Conservation (phyloP, 768 basidiomycete species). For the Boletus subcaerulescens region DNA sequence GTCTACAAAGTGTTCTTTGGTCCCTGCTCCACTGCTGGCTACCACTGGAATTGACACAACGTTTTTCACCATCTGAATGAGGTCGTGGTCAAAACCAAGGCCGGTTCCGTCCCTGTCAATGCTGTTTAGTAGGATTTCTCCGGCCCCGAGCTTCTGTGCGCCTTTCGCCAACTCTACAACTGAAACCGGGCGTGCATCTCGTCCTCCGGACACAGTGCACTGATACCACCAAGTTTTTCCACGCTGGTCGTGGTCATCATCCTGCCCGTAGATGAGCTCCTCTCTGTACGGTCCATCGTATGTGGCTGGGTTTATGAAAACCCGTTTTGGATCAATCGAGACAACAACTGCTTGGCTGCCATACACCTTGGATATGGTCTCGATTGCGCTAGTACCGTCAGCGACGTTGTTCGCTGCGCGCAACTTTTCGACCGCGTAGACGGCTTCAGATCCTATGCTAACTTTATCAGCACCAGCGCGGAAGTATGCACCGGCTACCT, state of each 20-base stretch:
- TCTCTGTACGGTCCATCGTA: slow-evolving; percentile 69
- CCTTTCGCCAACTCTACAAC: slow-evolving; percentile 90
- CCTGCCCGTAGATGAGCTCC: slow-evolving; percentile 53
- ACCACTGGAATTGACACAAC: slow-evolving; percentile 89
- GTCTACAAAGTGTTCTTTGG: slow-evolving; percentile 76
- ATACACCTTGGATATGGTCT: slow-evolving; percentile 86
- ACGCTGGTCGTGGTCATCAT: slow-evolving; percentile 49
- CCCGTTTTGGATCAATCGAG: slow-evolving; percentile 89
- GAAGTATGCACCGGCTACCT: slow-evolving; percentile 96
- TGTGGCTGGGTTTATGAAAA: slow-evolving; percentile 62
- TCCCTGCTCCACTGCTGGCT: slow-evolving; percentile 92
- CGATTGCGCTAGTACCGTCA: slow-evolving; percentile 83
- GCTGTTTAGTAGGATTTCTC: slow-evolving; percentile 92
- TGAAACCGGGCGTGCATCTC: slow-evolving; percentile 78
- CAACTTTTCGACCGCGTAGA: slow-evolving; percentile 86
- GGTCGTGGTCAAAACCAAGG: slow-evolving; percentile 83
- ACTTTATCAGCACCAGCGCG: slow-evolving; percentile 98
- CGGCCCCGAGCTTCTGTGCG: slow-evolving; percentile 88
- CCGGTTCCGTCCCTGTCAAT: slow-evolving; percentile 97
- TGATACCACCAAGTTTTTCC: slow-evolving; percentile 97
- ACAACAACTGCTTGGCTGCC: slow-evolving; percentile 98
- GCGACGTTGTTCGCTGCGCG: slow-evolving; percentile 46
- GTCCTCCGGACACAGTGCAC: slow-evolving; percentile 93
- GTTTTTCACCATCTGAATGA: slow-evolving; percentile 71
- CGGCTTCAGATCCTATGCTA: slow-evolving; percentile 95